Evolutionary conservation across 2,329 filamentous ascomycete genomes (phyloP), one percentile per base, ranked within the genome.

Genomic region (Stagonosporopsis rhizophila): DNA sequence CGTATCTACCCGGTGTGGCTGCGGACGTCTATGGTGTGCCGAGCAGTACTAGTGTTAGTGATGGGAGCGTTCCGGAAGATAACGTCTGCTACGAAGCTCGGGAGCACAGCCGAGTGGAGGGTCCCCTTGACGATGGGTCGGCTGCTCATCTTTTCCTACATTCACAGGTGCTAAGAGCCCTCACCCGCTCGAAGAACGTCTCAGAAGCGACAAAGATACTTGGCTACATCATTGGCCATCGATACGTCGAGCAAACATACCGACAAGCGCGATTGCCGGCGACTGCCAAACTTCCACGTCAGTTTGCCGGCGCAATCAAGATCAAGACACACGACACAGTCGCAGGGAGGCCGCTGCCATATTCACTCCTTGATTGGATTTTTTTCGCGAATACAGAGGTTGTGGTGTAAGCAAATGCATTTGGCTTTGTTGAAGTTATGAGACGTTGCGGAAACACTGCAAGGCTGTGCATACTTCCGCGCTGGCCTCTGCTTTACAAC

Each of bases 101-200:
- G 40, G 39, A 25, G 55, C 46, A 41, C 50, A 44, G 44, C 40
- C 50, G 55, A 54, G 39, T 50, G 40, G 55, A 58, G 44, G 39
- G 35, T 50, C 56, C 41, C 50, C 56, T 47, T 58, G 55, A 39
- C 49, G 55, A 49, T 39, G 49, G 50, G 39, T 54, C 50, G 45
- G 50, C 44, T 39, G 45, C 50, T 47, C 50, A 53, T 37, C 42
- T 45, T 25, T 40, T 14, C 17, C n/a, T 39, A 20, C 35, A 28
- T 32, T 23, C 6, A 50, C 45, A 48, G 50, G 45, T 54, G 41
- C 50, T 44, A 54, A 54, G 56, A 58, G 45, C 51, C 50, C 50
- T 58, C 50, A 54, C 34, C n/a, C 25, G 34, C 14, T 32, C 15
- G 23, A 22, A 7, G 25, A 15, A 17, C 9, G 15, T 15, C 15